phyloP scores from a whole-genome alignment of 2,329 filamentous ascomycete species.

The Aspergillus sp. region DNA sequence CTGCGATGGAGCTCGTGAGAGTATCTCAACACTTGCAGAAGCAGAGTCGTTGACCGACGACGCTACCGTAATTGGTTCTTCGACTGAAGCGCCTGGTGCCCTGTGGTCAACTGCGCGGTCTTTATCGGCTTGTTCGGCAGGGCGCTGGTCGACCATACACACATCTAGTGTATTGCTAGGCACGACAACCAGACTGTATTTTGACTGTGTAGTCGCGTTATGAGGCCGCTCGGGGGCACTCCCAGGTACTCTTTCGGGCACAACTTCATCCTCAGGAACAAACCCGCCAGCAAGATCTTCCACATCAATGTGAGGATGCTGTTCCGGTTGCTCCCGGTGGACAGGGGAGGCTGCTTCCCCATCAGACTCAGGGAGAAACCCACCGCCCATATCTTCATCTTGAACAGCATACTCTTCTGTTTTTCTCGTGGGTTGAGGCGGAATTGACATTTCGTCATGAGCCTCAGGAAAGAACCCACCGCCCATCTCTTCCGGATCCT shows the following conservation, averaged over 20 bases:
- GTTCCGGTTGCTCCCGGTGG: neutral
- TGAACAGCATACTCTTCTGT: conserved; percentile 17
- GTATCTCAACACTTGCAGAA: conserved; percentile 27
- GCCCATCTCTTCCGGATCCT: conserved; percentile 15
- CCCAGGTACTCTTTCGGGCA: neutral
- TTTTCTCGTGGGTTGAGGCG: neutral
- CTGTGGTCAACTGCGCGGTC: neutral
- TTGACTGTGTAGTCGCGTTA: conserved; percentile 6
- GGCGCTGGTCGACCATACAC: neutral
- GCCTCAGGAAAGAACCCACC: conserved; percentile 40
- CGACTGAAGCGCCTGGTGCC: conserved; percentile 23
- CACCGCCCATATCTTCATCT: conserved; percentile 30
- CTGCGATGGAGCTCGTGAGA: conserved; percentile 22
- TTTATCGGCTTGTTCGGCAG: neutral
- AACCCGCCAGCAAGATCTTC: conserved; percentile 23
- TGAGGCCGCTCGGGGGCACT: neutral
- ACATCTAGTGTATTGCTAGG: conserved; percentile 12
- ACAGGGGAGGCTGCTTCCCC: conserved; percentile 12
- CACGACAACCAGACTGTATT: conserved; percentile 34
- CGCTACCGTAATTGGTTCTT: conserved; percentile 25
- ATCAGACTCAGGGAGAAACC: conserved; percentile 39
- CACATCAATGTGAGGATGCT: neutral
- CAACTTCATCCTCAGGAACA: conserved; percentile 12
- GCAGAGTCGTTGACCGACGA: conserved; percentile 26
- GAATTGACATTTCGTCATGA: neutral